phyloP scores from a whole-genome alignment of 257 asterid genomes.

The Datura wrightii region DNA sequence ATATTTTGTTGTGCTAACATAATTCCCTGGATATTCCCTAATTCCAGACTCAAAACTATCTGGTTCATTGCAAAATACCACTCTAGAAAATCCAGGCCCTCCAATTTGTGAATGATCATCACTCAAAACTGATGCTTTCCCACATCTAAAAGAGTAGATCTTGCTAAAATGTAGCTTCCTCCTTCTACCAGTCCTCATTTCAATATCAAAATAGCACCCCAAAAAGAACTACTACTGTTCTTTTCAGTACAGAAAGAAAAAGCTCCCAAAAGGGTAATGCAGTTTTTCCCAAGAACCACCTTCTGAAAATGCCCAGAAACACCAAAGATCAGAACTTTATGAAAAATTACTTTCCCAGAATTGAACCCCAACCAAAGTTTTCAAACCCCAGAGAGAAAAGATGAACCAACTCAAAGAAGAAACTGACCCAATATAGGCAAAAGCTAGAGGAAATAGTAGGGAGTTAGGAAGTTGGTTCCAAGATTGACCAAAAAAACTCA shows the following conservation, averaged over 20 bases:
- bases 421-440: neutral
- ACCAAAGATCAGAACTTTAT: constrained; percentile 22
- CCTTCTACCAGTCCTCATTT: constrained; percentile 50
- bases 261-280: neutral
- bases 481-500: neutral
- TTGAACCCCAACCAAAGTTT: neutral
- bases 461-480: neutral
- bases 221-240: neutral
- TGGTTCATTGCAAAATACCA: constrained; percentile 79
- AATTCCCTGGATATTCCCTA: constrained; percentile 59
- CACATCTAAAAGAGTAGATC: constrained; percentile 77
- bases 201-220: neutral
- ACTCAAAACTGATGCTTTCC: constrained; percentile 46
- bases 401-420: constrained; percentile 1
- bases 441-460: constrained; percentile 5
- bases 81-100: constrained; percentile 89
- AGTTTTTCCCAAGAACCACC: neutral
- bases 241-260: constrained; percentile 24
- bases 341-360: constrained; percentile 6
- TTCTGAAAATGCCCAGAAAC: constrained; percentile 24
- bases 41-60: constrained; percentile 49
- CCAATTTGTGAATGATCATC: constrained; percentile 82
- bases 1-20: constrained; percentile 81
- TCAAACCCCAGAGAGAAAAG: constrained; percentile 32
- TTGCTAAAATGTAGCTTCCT: constrained; percentile 74